A percentile compares a stretch with the other conserved stretches of the same genome.
Evolutionary conservation across 2,329 filamentous ascomycete genomes (phyloP).

Genomic region (Cladosporium velox): DNA sequence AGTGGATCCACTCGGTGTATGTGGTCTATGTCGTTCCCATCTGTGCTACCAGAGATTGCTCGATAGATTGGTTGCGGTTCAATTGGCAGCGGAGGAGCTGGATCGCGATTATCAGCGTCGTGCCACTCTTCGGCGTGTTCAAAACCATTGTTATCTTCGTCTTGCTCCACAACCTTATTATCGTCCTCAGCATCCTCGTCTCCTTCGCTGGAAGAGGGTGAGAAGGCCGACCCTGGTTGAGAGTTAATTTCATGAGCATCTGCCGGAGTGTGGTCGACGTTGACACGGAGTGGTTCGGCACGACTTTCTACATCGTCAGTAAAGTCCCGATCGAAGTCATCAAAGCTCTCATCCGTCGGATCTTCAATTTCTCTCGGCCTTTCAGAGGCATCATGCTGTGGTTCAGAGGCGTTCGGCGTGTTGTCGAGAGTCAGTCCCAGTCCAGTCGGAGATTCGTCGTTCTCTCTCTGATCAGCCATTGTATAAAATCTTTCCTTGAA

Average conservation of each 20-base stretch:
- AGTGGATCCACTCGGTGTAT: not conserved
- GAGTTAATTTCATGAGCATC: not conserved
- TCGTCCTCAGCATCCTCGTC: constrained; percentile 6
- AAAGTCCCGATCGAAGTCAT: not conserved
- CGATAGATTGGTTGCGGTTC: not conserved
- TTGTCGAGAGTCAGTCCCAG: not conserved
- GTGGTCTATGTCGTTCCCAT: not conserved
- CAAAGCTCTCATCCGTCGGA: not conserved
- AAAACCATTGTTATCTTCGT: not conserved
- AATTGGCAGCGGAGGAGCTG: not conserved
- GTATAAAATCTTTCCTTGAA: not conserved
- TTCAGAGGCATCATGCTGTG: not conserved
- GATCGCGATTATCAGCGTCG: not conserved
- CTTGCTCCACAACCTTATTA: not conserved
- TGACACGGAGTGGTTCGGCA: not conserved
- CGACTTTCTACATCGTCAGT: not conserved
- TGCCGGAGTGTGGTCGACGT: not conserved
- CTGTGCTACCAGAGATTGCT: not conserved
- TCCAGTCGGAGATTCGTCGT: not conserved
- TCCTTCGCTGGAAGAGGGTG: constrained; percentile 6
- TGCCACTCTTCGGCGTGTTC: not conserved
- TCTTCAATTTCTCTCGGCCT: constrained; percentile 1
- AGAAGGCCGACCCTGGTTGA: constrained; percentile 13
- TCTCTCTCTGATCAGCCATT: constrained; percentile 6
- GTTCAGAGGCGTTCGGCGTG: not conserved